Evolutionary conservation across 225 moss, liverwort and hornwort genomes (phyloP), one percentile per base, ranked within the genome.

Genomic region (Polytrichum formosum): DNA sequence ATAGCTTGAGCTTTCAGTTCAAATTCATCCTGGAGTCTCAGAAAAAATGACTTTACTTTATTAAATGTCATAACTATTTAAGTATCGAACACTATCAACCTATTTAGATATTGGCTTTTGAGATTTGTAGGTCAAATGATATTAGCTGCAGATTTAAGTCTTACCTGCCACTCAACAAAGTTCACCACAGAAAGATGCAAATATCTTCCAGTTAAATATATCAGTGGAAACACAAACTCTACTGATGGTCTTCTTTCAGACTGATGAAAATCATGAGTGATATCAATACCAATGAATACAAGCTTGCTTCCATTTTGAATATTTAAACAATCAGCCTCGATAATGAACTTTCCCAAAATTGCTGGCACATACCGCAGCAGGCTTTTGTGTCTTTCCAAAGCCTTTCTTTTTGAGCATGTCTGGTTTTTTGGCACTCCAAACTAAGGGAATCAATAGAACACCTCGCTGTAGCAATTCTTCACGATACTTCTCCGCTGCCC

Each of bases 401-500:
- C 97, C 97, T 71, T 84, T 97, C 76, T 81, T 92, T 75, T 81
- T 90, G 25, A 69, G 26, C 66, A 73, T 70, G 58, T 81, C 81
- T 68, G 73, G 74, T 54, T 78, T 80, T 53, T 69, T 83, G 21
- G 21, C 77, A 70, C 77, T 87, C 92, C 89, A 97, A 10, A 94
- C 58, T 25, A 97, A 86, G 19, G 94, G 94, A 87, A 94, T 77
- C 70, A 97, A 55, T 71, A 97, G 68, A 25, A 97, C 92, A 63
- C 97, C 97, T 78, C 97, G 89, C 81, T 92, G 81, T 66, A 94
- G 75, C 59, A 97, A 83, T 61, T 97, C 97, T 33, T 97, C 92
- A 63, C 97, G 86, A 68, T 77, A 91, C 31, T 84, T 88, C 61
- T 91, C 90, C 22, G 94, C 91, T 71, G 75, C 81, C 61, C 86